A percentile compares a stretch with the other conserved stretches of the same genome.
These are phyloP conservation scores for Nakaseomyces delphensis DNA, from an alignment of 1,139 yeast genomes.

Conservation along the genomic window DNA sequence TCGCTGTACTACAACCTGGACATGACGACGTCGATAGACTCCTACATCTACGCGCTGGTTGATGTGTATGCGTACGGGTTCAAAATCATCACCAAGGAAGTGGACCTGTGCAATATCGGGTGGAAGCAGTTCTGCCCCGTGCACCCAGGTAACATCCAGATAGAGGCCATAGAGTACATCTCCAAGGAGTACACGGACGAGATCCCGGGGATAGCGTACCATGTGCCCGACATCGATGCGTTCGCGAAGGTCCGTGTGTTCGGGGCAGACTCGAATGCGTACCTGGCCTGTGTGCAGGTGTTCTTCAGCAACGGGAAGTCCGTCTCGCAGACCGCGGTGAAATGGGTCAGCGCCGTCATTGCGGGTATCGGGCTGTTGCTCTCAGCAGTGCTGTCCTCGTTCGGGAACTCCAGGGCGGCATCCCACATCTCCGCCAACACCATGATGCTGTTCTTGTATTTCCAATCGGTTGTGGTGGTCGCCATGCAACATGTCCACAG, in stretches of 20 bases:
- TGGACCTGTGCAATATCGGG: constrained; percentile 47
- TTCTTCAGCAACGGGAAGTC: constrained; percentile 65
- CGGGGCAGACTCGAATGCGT: constrained; percentile 30
- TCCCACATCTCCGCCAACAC: constrained; percentile 71
- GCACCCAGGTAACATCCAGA: constrained; percentile 59
- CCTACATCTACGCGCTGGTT: constrained; percentile 49
- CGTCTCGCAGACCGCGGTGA: constrained; percentile 64
- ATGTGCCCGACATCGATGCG: constrained; percentile 74
- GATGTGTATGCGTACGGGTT: constrained; percentile 73
- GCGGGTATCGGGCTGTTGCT: constrained; percentile 70
- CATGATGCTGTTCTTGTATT: constrained; percentile 61
- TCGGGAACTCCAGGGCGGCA: constrained; percentile 74
- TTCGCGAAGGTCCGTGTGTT: constrained; percentile 45
- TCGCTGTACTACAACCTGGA: constrained; percentile 55
- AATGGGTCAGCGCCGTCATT: constrained; percentile 76
- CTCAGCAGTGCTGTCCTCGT: constrained; percentile 60
- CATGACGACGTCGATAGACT: constrained; percentile 51
- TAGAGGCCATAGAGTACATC: constrained; percentile 57
- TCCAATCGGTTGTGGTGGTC: constrained; percentile 68
- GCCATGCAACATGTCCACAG: constrained; percentile 65
- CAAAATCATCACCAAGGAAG: constrained; percentile 42
- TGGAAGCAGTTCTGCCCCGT: constrained; percentile 80
- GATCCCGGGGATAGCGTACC: constrained; percentile 66
- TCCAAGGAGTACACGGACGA: constrained; percentile 37
- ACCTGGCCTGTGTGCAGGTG: constrained; percentile 62